Percentiles rank a stretch among this genome's conserved stretches.
These are phyloP conservation scores for Piromyces finnis DNA, from an alignment of 192 early-diverging fungal species.

Conservation along the genomic window DNA sequence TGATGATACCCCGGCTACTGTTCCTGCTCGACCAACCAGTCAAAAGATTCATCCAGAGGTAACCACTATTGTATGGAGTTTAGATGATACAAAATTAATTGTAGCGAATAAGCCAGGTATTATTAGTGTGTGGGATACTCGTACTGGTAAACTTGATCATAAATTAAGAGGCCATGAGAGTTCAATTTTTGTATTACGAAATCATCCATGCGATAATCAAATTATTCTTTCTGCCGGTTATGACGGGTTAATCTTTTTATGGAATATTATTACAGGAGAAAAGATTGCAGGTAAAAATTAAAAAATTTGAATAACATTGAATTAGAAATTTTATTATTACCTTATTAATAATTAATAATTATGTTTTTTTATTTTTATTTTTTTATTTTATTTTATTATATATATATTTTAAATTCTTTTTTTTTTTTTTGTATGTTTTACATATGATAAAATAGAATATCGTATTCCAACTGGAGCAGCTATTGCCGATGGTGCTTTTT, in stretches of 20 bases:
- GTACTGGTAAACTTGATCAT: slow-evolving; percentile 30
- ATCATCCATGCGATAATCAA: slow-evolving; percentile 52
- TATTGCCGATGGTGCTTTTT: slow-evolving; percentile 53
- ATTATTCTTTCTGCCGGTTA: slow-evolving; percentile 62
- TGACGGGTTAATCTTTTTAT: slow-evolving; percentile 63
- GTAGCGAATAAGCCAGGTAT: slow-evolving; percentile 44
- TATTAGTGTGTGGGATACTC: slow-evolving; percentile 43
- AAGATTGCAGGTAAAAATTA: slow-evolving; percentile 27
- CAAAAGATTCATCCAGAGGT: slow-evolving; percentile 12
- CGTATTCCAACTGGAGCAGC: slow-evolving; percentile 3
- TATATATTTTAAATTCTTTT: too few relatives aligned
- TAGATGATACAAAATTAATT: slow-evolving; percentile 47
- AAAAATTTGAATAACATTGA: slow-evolving; percentile 11
- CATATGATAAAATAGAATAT: not conserved
- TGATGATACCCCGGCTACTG: slow-evolving; percentile 5
- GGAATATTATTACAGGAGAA: slow-evolving; percentile 47
- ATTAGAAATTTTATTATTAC: too few relatives aligned
- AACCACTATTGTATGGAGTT: slow-evolving; percentile 51
- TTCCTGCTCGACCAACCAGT: not conserved
- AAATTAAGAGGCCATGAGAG: slow-evolving; percentile 34
- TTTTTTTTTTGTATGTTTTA: slow-evolving; percentile 1
- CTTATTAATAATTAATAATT: too few relatives aligned
- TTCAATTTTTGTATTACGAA: slow-evolving; percentile 53
- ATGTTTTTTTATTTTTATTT: too few relatives aligned
- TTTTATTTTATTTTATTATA: too few relatives aligned